Base-by-base conservation (phyloP, 2,329 filamentous ascomycete genomes). In the Knufia petricola region DNA sequence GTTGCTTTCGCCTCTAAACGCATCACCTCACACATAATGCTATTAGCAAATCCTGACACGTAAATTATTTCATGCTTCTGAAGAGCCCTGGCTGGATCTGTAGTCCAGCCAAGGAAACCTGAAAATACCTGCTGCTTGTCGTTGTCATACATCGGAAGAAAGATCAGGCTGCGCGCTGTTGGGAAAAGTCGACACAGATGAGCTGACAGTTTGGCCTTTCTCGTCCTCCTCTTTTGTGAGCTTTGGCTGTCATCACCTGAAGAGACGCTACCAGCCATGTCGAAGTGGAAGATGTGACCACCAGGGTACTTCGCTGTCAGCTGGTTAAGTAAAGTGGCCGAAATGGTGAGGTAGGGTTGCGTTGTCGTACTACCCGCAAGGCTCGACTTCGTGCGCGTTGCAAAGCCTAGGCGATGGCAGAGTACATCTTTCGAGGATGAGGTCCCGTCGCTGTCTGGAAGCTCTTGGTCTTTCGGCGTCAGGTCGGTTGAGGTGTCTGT, bases 41-140 rank as follows among this genome's bases (percentile, higher is more conserved):
- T 64, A 28, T 63, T 63, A 6, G 56, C 55, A 44, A 66, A 64
- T 0, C 64, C 64, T 26, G 66, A 55, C 6, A 66, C 56, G 4
- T 64, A 67, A 36, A 63, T 64, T 20, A 66, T 51, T 50, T 67
- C 65, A 23, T 51, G 60, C 3, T 68, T 60, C 56, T 36, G 44
- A 7, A 49, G 37, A 4, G 38, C 36, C 10, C 46, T 38, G 2
- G 15, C 17, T 13, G 36, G 23, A 20, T 49, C 38, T 3, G 26
- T 31, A 15, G 36, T 49, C 24, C 28, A 42, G n/a, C 46, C 46
- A 10, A 49, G n/a, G 24, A 41, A 49, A 31, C 15, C 46, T 15
- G 46, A 38, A 34, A 42, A 49, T 26, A 32, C 13, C 8, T 43
- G 46, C 20, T 49, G 37, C 41, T 43, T 34, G 12, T 41, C 46